These are phyloP conservation scores for Eragrostis curvula DNA, from an alignment of 176 grass and related monocot genomes.

Conservation along the genomic window DNA sequence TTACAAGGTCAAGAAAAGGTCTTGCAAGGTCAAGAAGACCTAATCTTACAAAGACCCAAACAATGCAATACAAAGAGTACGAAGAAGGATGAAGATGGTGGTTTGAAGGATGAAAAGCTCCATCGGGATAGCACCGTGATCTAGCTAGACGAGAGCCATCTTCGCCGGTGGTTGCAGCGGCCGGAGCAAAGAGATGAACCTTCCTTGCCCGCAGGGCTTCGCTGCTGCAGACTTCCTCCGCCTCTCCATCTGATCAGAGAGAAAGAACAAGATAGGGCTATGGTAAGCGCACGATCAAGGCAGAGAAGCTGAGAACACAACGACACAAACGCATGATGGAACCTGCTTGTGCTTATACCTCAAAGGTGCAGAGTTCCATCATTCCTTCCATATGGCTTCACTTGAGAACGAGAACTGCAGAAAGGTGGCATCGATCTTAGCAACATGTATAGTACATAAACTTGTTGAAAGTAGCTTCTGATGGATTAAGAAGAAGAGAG, in stretches of 20 bases:
- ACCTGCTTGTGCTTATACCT: constrained; percentile 31
- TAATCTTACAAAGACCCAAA: rapidly evolving
- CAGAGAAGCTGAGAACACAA: background rate
- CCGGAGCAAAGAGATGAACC: too few relatives aligned
- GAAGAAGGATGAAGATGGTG: background rate
- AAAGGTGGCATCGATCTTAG: background rate
- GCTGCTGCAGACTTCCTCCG: background rate
- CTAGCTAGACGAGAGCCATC: background rate
- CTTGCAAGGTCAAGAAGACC: constrained; percentile 97
- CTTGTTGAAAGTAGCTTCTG: background rate
- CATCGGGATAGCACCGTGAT: constrained; percentile 65
- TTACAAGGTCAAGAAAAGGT: constrained; percentile 99
- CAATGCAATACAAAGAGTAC: rapidly evolving
- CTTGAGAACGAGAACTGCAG: constrained; percentile 3
- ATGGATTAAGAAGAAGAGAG: constrained; percentile 2
- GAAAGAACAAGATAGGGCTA: background rate
- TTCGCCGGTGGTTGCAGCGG: rapidly evolving
- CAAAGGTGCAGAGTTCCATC: background rate
- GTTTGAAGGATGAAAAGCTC: constrained; percentile 59
- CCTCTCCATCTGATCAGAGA: constrained; percentile 27
- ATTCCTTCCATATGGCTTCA: constrained; percentile 6
- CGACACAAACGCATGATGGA: background rate
- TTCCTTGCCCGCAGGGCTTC: background rate
- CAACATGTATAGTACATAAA: background rate
- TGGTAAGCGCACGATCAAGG: background rate